These are phyloP conservation scores for Trichophyton equinum DNA, from an alignment of 2,329 filamentous ascomycete genomes.

Conservation along the genomic window DNA sequence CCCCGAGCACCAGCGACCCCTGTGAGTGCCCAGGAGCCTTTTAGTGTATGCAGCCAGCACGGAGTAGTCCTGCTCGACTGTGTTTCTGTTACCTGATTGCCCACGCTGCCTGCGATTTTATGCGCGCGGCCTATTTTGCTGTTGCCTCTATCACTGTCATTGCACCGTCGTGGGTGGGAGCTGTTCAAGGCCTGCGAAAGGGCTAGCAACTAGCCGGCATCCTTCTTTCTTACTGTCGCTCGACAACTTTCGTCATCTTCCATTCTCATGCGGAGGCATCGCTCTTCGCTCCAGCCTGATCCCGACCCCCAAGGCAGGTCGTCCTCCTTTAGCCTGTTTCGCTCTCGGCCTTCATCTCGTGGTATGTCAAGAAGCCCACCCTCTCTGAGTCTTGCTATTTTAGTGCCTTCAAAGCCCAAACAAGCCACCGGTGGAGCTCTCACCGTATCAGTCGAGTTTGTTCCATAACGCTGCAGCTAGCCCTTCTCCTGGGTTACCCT, in stretches of 20 bases:
- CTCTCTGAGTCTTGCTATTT: neutral
- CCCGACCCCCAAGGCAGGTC: conserved; percentile 3
- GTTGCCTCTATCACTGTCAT: neutral
- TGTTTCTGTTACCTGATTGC: neutral
- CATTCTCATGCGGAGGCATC: conserved; percentile 6
- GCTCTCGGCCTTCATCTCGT: conserved; percentile 3
- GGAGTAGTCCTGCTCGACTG: neutral
- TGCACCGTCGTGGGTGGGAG: neutral
- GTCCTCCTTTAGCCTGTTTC: conserved; percentile 5
- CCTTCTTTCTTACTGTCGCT: neutral
- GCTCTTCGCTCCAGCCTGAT: conserved; percentile 4
- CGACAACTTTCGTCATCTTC: neutral
- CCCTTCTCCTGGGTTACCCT: neutral
- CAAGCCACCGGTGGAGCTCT: conserved; percentile 2
- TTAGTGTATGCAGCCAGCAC: neutral
- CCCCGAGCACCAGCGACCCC: neutral
- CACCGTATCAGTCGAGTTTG: neutral
- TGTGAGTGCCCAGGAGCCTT: neutral
- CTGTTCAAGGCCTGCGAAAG: neutral
- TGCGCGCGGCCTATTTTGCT: neutral
- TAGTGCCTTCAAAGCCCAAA: conserved; percentile 1
- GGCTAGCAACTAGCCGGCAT: neutral
- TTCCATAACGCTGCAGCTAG: conserved; percentile 2
- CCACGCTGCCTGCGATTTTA: neutral
- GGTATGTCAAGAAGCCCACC: conserved; percentile 4